These are phyloP conservation scores for Vitis labrusca DNA, from an alignment of 164 flowering plant species.

Conservation along the genomic window DNA sequence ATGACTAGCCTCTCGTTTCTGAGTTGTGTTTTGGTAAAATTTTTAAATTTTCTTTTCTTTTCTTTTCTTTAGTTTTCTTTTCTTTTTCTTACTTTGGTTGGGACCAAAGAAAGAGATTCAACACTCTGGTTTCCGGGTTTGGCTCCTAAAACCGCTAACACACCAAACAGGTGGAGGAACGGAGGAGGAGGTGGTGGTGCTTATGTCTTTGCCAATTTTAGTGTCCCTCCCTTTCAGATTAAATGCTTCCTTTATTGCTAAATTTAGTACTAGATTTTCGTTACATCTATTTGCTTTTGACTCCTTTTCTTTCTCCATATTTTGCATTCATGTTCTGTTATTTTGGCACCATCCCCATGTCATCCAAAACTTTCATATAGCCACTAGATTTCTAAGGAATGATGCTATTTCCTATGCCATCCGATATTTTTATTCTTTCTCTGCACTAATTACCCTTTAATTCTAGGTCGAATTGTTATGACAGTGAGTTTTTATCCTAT, in stretches of 20 bases:
- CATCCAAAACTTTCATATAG: no score
- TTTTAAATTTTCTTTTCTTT: constrained; percentile 1
- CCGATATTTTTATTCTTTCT: no score
- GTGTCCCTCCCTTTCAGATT: constrained; percentile 4
- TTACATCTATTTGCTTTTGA: neutral
- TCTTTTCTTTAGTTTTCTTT: constrained; percentile 1
- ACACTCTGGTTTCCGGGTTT: constrained; percentile 28
- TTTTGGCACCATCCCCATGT: no score
- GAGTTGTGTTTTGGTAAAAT: neutral
- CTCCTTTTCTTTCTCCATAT: neutral
- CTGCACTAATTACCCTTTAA: no score
- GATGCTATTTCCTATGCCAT: no score
- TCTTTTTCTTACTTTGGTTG: constrained; percentile 10
- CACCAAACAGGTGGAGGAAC: constrained; percentile 52
- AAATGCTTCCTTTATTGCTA: neutral
- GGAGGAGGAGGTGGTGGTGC: constrained; percentile 16
- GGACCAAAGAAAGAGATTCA: constrained; percentile 19
- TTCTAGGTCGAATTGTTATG: no score
- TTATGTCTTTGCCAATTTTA: constrained; percentile 29
- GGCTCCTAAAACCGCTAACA: constrained; percentile 46
- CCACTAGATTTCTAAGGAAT: no score
- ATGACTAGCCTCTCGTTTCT: constrained; percentile 18
- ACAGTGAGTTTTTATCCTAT: no score
- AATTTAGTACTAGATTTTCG: neutral
- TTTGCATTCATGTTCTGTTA: neutral